Evolutionary conservation across 129 eudicot genomes (phyloP).

Genomic region (Helianthus tuberosus): DNA sequence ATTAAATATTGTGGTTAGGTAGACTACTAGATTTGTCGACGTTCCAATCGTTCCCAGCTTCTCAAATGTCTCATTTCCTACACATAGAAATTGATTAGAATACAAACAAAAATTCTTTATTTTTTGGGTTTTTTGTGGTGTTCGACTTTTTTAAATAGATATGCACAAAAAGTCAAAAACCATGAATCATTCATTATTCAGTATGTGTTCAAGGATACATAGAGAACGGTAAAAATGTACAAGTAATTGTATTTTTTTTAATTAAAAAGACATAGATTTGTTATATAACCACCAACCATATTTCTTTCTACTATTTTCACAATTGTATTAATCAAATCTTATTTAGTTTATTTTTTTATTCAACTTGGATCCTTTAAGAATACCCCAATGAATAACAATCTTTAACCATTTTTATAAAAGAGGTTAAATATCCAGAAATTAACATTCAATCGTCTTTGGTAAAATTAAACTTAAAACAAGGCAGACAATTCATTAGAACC

Average conservation of each 20-base stretch:
- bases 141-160: neutral
- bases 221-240: too few species aligned
- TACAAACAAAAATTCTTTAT: neutral
- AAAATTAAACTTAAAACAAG: conserved; percentile 8
- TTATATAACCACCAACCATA: too few species aligned
- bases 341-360: too few species aligned
- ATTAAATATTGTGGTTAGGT: conserved; percentile 47
- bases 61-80: conserved; percentile 58
- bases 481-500: neutral
- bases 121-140: neutral
- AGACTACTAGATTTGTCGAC: conserved; percentile 42
- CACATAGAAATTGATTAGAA: neutral
- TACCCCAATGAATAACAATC: neutral
- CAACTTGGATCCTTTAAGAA: too few species aligned
- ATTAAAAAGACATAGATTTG: too few species aligned
- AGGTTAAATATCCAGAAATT: neutral
- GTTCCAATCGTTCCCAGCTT: conserved; percentile 62
- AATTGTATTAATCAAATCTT: too few species aligned
- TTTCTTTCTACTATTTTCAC: too few species aligned
- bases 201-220: too few species aligned
- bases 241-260: too few species aligned
- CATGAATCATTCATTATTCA: neutral
- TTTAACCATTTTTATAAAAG: neutral
- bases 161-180: neutral
- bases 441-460: neutral